Percentiles rank a stretch among this genome's conserved stretches.
These are phyloP conservation scores for Tagetes patula DNA, from an alignment of 129 eudicot genomes.

Conservation along the genomic window DNA sequence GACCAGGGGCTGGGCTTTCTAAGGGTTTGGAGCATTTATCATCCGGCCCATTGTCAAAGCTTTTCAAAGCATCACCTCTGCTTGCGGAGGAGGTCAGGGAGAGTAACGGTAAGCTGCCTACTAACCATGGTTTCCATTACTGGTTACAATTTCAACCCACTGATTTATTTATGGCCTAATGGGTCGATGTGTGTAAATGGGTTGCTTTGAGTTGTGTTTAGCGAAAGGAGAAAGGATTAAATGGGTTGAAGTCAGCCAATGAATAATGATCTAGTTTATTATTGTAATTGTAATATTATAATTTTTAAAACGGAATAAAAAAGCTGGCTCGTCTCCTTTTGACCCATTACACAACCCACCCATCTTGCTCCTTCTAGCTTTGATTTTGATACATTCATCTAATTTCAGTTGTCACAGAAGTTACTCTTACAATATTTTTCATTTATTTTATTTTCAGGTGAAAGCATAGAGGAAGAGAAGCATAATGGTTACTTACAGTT, in stretches of 20 bases:
- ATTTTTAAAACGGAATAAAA: neutral
- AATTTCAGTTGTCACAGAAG: constrained; percentile 1
- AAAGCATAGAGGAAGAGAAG: constrained; percentile 41
- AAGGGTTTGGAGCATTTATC: constrained; percentile 82
- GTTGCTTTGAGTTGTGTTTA: neutral
- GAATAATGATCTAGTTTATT: neutral
- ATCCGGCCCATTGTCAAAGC: constrained; percentile 79
- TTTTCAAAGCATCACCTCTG: constrained; percentile 73
- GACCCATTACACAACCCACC: constrained; percentile 11
- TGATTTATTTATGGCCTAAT: neutral
- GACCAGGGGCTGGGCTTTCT: constrained; percentile 89
- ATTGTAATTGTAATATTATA: neutral
- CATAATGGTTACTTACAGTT: constrained; percentile 50
- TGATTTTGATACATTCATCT: constrained; percentile 11
- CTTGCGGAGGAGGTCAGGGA: constrained; percentile 43
- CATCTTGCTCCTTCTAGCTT: constrained; percentile 13
- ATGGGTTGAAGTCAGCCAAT: constrained; percentile 11
- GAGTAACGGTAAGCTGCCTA: constrained; percentile 31
- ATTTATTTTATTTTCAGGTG: constrained; percentile 41
- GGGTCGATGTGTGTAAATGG: neutral
- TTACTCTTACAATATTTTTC: constrained; percentile 1
- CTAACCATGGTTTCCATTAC: constrained; percentile 14
- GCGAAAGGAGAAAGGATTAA: neutral
- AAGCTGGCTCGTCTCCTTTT: neutral
- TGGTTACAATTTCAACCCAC: neutral